Evolutionary conservation across 2,329 filamentous ascomycete genomes (phyloP), one percentile per base, ranked within the genome.

Genomic region (Domatiomyces globalis): DNA sequence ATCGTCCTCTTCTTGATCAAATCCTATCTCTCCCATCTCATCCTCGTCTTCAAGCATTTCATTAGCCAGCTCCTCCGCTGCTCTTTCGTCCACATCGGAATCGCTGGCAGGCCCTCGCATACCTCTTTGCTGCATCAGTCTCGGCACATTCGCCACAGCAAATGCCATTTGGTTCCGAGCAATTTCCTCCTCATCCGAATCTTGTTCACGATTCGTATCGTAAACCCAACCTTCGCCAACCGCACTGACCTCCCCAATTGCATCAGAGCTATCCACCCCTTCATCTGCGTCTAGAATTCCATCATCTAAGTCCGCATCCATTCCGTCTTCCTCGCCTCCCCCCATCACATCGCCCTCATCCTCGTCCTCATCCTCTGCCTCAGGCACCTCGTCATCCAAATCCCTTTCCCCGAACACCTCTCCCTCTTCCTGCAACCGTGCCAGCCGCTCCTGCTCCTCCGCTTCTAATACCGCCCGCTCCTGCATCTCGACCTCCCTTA

Each of bases 401-500:
- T 73, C 69, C 17, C 66, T 60, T 49, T 68, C 68, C 43, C 62
- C 63, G 25, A 66, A 63, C 22, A 54, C 60, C 36, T 63, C 59
- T 54, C 65, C 48, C 45, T 65, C 58, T 50, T 63, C 61, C 51
- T 67, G 61, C 57, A 69, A 69, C 5, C 75, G 46, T 25, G 54
- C 58, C 60, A 67, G 25, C 66, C 67, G 42, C 66, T 71, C 18
- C 70, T 68, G 33, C 60, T 60, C 58, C 27, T 58, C 76, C 1
- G 51, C 49, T 46, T 59, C 57, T 33, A 48, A 45, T 15, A 47
- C 49, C 8, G 51, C 33, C 25, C 56, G 52, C 60, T 80, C 81
- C 0, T 80, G 78, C 61, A 86, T 80, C 19, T 84, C 84, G 18
- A 88, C 73, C 63, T 92, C 86, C 63, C 84, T 75, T 54, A 84